These are phyloP conservation scores for Hymenoscyphus occultus DNA, from an alignment of 2,329 filamentous ascomycete genomes.

Conservation along the genomic window DNA sequence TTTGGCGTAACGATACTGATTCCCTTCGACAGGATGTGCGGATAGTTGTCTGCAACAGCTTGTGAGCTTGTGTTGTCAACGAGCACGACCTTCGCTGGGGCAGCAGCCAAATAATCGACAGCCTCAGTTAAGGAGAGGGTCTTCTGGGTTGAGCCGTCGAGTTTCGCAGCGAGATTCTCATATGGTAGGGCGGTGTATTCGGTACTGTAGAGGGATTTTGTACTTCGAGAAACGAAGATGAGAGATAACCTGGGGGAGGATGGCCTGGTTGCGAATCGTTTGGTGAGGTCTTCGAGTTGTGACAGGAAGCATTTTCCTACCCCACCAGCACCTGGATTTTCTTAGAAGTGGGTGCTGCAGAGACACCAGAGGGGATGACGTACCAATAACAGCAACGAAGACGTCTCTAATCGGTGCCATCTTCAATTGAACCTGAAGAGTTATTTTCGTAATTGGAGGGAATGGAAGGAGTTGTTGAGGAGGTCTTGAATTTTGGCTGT, in stretches of 20 bases:
- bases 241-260: conserved; percentile 61
- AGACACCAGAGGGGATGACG: conserved; percentile 11
- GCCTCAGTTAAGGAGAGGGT: conserved; percentile 68
- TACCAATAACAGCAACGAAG: conserved; percentile 46
- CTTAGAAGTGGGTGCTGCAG: conserved; percentile 18
- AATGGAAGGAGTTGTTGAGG: background rate
- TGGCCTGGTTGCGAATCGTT: conserved; percentile 55
- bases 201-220: conserved; percentile 72
- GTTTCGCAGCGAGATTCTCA: conserved; percentile 57
- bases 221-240: conserved; percentile 82
- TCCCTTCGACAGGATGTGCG: conserved; percentile 73
- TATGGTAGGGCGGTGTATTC: conserved; percentile 68
- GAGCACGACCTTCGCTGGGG: conserved; percentile 75
- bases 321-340: conserved; percentile 72
- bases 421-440: background rate
- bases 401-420: conserved; percentile 36
- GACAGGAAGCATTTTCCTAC: conserved; percentile 88
- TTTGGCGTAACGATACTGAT: conserved; percentile 95
- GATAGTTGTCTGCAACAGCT: conserved; percentile 79
- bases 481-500: background rate
- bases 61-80: conserved; percentile 96
- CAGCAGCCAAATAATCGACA: conserved; percentile 71
- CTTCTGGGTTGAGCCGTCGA: conserved; percentile 61
- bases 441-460: background rate
- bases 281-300: conserved; percentile 69